Percentiles rank a stretch among this genome's conserved stretches.
These are phyloP conservation scores for Boletus coccyginus DNA, from an alignment of 768 basidiomycete genomes.

Conservation along the genomic window DNA sequence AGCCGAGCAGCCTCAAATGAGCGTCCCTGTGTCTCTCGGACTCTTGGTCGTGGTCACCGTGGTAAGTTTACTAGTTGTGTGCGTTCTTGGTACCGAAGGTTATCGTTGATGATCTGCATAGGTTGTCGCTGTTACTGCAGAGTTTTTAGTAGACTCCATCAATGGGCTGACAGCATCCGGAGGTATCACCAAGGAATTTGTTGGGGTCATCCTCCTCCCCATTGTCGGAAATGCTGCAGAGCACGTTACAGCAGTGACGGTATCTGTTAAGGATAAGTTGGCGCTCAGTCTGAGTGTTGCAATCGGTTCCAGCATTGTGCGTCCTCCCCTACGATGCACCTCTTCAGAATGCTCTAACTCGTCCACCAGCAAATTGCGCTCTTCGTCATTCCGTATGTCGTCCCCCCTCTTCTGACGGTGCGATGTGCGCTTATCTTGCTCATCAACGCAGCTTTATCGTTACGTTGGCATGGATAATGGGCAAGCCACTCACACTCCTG, in stretches of 20 bases:
- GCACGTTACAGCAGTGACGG: constrained; percentile 88
- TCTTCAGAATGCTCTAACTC: neutral
- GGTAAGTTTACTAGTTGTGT: constrained; percentile 37
- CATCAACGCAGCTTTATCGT: constrained; percentile 58
- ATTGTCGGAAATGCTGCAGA: constrained; percentile 93
- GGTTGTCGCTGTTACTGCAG: constrained; percentile 57
- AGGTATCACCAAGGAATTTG: constrained; percentile 71
- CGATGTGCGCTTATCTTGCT: constrained; percentile 6
- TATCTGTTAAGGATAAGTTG: constrained; percentile 87
- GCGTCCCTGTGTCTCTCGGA: constrained; percentile 49
- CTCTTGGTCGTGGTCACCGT: constrained; percentile 59
- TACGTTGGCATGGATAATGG: constrained; percentile 75
- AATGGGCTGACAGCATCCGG: constrained; percentile 60
- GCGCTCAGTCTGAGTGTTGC: constrained; percentile 86
- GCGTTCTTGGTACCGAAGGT: neutral
- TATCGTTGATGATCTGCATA: constrained; percentile 17
- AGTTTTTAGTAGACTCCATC: constrained; percentile 79
- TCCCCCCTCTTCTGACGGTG: neutral
- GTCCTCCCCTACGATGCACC: constrained; percentile 22
- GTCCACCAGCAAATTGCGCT: constrained; percentile 63
- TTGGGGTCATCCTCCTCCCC: constrained; percentile 85
- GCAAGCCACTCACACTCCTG: constrained; percentile 74
- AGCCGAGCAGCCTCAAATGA: constrained; percentile 50
- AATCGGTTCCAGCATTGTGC: constrained; percentile 80
- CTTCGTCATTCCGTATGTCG: constrained; percentile 59